Evolutionary conservation across 192 early-diverging fungal species (phyloP), one percentile per base, ranked within the genome.

Genomic region (Linderina pennispora): DNA sequence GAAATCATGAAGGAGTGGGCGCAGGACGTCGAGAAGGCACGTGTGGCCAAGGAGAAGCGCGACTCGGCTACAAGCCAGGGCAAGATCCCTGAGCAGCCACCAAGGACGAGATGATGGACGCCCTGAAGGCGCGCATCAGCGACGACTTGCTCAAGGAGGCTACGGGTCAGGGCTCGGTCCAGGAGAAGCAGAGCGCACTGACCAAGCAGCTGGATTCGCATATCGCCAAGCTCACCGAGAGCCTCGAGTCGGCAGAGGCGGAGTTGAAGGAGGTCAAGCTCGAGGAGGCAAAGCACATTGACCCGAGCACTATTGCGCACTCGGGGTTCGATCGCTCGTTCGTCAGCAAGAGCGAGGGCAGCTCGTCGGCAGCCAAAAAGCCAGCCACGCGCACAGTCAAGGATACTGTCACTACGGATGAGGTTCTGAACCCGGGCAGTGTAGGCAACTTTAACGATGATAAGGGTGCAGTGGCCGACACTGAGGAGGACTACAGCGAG

Each of bases 261-360:
- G 81, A 88, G 53, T 53, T 81, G 40, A 71, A 62, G 9, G 77
- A 78, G 42, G 72, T 80, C 16, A 75, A 76, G 37, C 48, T 50
- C 19, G 83, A 88, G 21, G 78, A 80, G 25, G 74, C 68, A 20
- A 82, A 80, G 46, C 87, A 88, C 39, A 53, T 88, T 16, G 80
- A 80, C 2, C 80, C 79, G 6, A 85, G 88, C 43, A 80, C 82
- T 18, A 74, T 90, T 37, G 74, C 77, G 11, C 76, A 77, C 22
- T 72, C 75, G 38, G 77, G 79, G 1, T 82, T 83, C 41, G 75
- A 85, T 45, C 80, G 78, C 39, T 82, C 83, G 8, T 77, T 67
- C 55, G 78, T 83, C n/a, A 76, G 48, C 36, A 50, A 44, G 9
- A 14, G 16, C 31, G 28, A 5, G 11, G 28, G 31, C 31, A 11